Conservation (phyloP, 768 basidiomycete species). For the Chiua virens region DNA sequence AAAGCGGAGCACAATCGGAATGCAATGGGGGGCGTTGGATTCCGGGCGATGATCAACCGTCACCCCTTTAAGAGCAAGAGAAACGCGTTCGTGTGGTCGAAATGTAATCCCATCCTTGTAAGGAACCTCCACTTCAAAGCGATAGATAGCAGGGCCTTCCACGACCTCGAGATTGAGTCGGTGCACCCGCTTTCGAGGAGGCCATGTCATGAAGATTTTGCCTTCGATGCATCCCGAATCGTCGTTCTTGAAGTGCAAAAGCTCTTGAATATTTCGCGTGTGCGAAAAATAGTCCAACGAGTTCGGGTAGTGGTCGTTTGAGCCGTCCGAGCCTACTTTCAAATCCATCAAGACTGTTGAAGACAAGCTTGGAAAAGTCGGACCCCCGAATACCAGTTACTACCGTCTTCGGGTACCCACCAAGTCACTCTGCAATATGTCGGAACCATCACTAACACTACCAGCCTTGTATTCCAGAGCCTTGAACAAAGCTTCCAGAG, state of each 20-base stretch:
- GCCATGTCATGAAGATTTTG: constrained; percentile 48
- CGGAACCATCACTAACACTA: constrained; percentile 33
- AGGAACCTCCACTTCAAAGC: constrained; percentile 41
- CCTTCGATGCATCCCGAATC: constrained; percentile 42
- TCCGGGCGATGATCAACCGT: constrained; percentile 30
- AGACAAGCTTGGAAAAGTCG: no score
- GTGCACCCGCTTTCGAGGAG: constrained; percentile 24
- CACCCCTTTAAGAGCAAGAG: constrained; percentile 49
- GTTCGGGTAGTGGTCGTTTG: background rate
- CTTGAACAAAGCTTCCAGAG: constrained; percentile 38
- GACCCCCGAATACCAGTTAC: constrained; percentile 9
- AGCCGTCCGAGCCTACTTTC: background rate
- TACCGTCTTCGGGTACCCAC: background rate
- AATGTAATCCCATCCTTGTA: constrained; percentile 38
- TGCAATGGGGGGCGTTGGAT: constrained; percentile 28
- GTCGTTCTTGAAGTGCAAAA: constrained; percentile 31
- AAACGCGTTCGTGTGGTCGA: constrained; percentile 41
- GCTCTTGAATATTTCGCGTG: constrained; percentile 32
- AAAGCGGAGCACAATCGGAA: constrained; percentile 45
- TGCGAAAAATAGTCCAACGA: constrained; percentile 21
- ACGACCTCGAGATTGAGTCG: constrained; percentile 32
- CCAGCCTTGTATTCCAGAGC: constrained; percentile 41
- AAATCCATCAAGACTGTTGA: constrained; percentile 5
- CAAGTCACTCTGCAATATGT: constrained; percentile 8
- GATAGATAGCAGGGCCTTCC: constrained; percentile 16